Conservation (phyloP, 495 filamentous ascomycete species). For the Aspergillus sclerotiicarbonarius region DNA sequence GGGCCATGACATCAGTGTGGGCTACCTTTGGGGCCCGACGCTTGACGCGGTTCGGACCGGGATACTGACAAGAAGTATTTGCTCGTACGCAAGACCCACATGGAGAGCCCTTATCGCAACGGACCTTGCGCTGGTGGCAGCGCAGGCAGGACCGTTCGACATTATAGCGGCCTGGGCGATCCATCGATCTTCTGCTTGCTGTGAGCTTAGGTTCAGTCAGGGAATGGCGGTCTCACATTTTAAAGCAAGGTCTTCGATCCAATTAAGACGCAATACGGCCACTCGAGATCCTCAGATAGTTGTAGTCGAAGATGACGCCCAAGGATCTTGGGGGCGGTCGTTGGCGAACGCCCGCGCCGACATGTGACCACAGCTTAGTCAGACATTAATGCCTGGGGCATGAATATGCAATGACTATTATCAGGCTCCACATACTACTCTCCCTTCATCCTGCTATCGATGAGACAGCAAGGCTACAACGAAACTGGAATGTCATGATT, state of each 20-base stretch:
- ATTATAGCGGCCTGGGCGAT: slow-evolving; percentile 1
- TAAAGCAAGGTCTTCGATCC: not conserved
- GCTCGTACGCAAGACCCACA: slow-evolving; percentile 29
- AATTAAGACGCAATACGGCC: not conserved
- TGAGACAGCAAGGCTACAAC: no score
- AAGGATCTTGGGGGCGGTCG: not conserved
- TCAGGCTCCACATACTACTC: not conserved
- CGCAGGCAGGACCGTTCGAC: slow-evolving; percentile 32
- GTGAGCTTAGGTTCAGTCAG: not conserved
- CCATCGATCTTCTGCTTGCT: not conserved
- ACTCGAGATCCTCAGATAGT: not conserved
- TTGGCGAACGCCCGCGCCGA: not conserved
- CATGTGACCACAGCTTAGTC: no score
- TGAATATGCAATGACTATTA: no score
- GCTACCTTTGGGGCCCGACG: slow-evolving; percentile 22
- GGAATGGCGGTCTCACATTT: not conserved
- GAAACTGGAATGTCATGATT: no score
- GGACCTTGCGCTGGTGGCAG: slow-evolving; percentile 38
- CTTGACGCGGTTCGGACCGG: slow-evolving; percentile 27
- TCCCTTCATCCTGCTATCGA: no score
- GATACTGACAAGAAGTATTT: slow-evolving; percentile 31
- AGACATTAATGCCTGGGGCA: not conserved
- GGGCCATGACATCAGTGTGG: slow-evolving; percentile 16
- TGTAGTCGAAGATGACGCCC: not conserved
- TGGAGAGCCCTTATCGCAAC: slow-evolving; percentile 33